Conservation (phyloP, 768 basidiomycete genomes). For the Tephrocybe sp. region DNA sequence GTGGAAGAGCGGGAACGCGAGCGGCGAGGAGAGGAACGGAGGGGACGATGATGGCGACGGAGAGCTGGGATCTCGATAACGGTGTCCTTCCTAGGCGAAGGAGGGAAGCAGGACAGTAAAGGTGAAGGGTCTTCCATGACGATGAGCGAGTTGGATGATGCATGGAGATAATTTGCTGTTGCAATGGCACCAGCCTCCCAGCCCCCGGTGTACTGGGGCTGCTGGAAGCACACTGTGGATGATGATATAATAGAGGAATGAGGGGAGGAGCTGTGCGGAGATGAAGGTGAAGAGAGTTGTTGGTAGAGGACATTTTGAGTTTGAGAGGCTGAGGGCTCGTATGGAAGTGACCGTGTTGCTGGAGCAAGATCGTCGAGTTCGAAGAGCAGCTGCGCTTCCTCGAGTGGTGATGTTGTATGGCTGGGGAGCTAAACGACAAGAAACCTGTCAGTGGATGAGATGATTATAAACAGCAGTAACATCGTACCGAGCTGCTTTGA, state of each 20-base stretch:
- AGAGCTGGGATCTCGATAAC: not conserved
- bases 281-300: not conserved
- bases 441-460: too few species aligned
- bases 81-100: too few species aligned
- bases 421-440: too few species aligned
- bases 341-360: not conserved
- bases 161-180: not conserved
- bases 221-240: not conserved
- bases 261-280: not conserved
- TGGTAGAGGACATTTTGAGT: not conserved
- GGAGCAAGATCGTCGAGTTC: slow-evolving; percentile 4
- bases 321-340: not conserved
- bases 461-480: too few species aligned
- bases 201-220: slow-evolving; percentile 11
- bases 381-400: too few species aligned
- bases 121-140: not conserved
- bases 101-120: too few species aligned
- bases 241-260: not conserved
- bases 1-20: slow-evolving; percentile 1
- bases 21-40: not conserved
- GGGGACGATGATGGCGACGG: not conserved
- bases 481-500: too few species aligned
- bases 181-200: slow-evolving; percentile 16
- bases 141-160: not conserved
- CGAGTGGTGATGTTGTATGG: too few species aligned